Evolutionary conservation across 371 early-diverging fungal species (phyloP), one percentile per base, ranked within the genome.

Genomic region (Funneliformis caledonium): DNA sequence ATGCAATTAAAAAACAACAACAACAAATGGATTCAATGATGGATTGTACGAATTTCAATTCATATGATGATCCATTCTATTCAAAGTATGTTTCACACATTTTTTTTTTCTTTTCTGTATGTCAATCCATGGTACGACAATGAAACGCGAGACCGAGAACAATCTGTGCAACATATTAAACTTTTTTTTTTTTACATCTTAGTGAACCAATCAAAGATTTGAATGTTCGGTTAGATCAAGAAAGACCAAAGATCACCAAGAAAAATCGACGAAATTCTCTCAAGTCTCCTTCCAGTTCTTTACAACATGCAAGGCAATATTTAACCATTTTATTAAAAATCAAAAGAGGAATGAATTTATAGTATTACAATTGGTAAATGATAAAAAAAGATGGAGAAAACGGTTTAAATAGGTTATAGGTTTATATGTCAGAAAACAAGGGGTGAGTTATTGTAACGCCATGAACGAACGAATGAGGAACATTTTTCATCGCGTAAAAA

Each of bases 201-300:
- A 65, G 16, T 3, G 37, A 37, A 14, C 67, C 31, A 37, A 19
- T 65, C n/a, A 45, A 42, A 9, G 70, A 69, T 37, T 42, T 43
- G 45, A 69, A 69, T 43, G 45, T 69, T 16, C 42, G 70, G 19
- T 69, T 69, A 10, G 70, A 69, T 43, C 70, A 45, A 43, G 70
- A 69, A 69, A 37, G 70, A n/a, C 70, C 70, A 10, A 69, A 37
- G 5, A 33, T 65, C 14, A 14, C 37, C 2, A 31, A 37, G 12
- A 19, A 65, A 37, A 22, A 65, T 10, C n/a, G 31, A 31, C 14
- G 16, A 16, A 2, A 2, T 19, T 56, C 14, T 56, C 31, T 37
- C 14, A 65, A 33, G 16, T 65, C 67, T 16, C 67, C 67, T 33
- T 37, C 67, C 5, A 37, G 14, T 2, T 31, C 33, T 5, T 65